These are phyloP conservation scores for Tubosaeta brunneosetosa DNA, from an alignment of 768 basidiomycete species.

Conservation along the genomic window DNA sequence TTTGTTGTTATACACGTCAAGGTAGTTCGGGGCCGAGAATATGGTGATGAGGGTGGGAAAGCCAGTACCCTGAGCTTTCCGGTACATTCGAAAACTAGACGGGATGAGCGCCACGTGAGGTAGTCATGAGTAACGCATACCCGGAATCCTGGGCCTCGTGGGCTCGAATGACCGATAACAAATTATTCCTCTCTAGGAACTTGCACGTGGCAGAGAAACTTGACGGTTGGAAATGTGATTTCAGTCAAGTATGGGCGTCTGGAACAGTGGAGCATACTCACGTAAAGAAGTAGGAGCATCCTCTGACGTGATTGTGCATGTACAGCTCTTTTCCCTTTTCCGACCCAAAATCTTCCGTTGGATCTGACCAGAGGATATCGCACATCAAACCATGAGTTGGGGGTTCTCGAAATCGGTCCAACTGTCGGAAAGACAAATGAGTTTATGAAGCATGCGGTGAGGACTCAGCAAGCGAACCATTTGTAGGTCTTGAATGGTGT, in stretches of 20 bases:
- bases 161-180: conserved; percentile 91
- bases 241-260: not conserved
- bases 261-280: conserved; percentile 25
- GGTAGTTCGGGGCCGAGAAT: conserved; percentile 95
- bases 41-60: conserved; percentile 98
- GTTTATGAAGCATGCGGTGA: not conserved
- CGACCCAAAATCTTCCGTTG: conserved; percentile 65
- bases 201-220: conserved; percentile 86
- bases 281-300: conserved; percentile 77
- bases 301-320: conserved; percentile 68
- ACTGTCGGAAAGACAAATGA: conserved; percentile 32
- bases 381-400: conserved; percentile 73
- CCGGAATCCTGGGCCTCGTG: conserved; percentile 98
- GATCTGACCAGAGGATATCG: conserved; percentile 73
- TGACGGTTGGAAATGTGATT: conserved; percentile 1
- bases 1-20: conserved; percentile 95
- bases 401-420: conserved; percentile 70
- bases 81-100: conserved; percentile 83
- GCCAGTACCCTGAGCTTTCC: conserved; percentile 87
- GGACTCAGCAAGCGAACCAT: conserved; percentile 34
- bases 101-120: not conserved
- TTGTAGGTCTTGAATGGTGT: conserved; percentile 64
- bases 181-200: conserved; percentile 87
- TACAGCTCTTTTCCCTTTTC: conserved; percentile 65
- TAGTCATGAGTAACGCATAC: conserved; percentile 37